These are phyloP conservation scores for Wickerhamiella pararugosa DNA, from an alignment of 1,139 yeast species.

Conservation along the genomic window DNA sequence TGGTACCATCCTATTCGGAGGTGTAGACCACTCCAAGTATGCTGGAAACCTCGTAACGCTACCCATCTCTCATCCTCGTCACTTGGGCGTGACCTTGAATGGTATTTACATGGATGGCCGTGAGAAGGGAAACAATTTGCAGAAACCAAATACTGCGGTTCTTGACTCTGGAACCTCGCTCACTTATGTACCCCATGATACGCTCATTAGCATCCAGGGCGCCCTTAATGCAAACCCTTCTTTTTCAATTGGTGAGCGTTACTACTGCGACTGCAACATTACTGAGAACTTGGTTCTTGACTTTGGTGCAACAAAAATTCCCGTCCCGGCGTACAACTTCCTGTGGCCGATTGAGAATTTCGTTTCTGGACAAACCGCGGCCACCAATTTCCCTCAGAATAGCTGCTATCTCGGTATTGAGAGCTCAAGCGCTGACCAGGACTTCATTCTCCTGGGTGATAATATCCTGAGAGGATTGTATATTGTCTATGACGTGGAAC, in stretches of 20 bases:
- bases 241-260: constrained; percentile 23
- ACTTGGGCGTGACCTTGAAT: constrained; percentile 35
- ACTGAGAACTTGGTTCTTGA: constrained; percentile 28
- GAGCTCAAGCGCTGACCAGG: constrained; percentile 19
- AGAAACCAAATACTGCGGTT: constrained; percentile 30
- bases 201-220: constrained; percentile 23
- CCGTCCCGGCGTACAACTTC: constrained; percentile 34
- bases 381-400: constrained; percentile 24
- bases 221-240: constrained; percentile 27
- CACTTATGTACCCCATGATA: constrained; percentile 35
- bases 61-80: constrained; percentile 26
- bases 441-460: constrained; percentile 32
- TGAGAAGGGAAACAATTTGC: constrained; percentile 24
- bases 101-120: constrained; percentile 24
- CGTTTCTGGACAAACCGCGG: constrained; percentile 16
- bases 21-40: constrained; percentile 40
- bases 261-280: constrained; percentile 27
- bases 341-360: constrained; percentile 25
- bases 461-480: constrained; percentile 39
- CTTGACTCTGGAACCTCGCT: constrained; percentile 60
- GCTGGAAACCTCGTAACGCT: constrained; percentile 29
- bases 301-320: constrained; percentile 38
- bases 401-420: constrained; percentile 26
- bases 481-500: constrained; percentile 40
- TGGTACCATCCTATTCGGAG: constrained; percentile 45